Evolutionary conservation across 1,284 basidiomycete species (phyloP).

Genomic region (Ustilago loliicola): DNA sequence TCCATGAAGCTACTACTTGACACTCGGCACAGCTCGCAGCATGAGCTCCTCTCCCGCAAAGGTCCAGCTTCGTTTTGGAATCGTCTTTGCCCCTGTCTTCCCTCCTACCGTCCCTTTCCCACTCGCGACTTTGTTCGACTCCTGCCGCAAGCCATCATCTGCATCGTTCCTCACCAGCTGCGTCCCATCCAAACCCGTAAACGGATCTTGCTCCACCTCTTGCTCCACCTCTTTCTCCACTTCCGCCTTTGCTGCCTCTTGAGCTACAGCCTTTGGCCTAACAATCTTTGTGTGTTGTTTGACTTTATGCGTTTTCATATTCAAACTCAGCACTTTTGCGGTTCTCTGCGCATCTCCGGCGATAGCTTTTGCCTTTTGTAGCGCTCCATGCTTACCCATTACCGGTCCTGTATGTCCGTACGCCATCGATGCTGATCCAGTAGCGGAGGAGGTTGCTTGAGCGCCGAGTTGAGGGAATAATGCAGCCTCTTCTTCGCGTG

Average conservation of each 20-base stretch:
- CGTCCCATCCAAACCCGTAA: constrained; percentile 30
- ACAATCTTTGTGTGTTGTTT: constrained; percentile 34
- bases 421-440: not conserved
- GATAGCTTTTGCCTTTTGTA: constrained; percentile 45
- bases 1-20: not conserved
- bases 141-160: constrained; percentile 26
- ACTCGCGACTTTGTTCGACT: not conserved
- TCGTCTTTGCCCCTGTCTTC: constrained; percentile 1
- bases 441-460: constrained; percentile 6
- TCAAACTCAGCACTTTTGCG: constrained; percentile 49
- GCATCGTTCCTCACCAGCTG: constrained; percentile 29
- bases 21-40: constrained; percentile 4
- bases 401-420: constrained; percentile 13
- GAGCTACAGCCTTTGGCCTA: constrained; percentile 8
- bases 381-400: constrained; percentile 47
- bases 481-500: constrained; percentile 30
- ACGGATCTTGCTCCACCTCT: constrained; percentile 39
- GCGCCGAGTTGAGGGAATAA: constrained; percentile 44
- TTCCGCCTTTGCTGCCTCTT: not conserved
- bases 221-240: constrained; percentile 16
- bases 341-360: constrained; percentile 49
- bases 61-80: constrained; percentile 21
- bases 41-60: constrained; percentile 13
- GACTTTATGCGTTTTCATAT: constrained; percentile 54
- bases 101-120: not conserved